A percentile compares a stretch with the other conserved stretches of the same genome.
These are phyloP conservation scores for Eustoma russellianum DNA, from an alignment of 257 asterid species.

Conservation along the genomic window DNA sequence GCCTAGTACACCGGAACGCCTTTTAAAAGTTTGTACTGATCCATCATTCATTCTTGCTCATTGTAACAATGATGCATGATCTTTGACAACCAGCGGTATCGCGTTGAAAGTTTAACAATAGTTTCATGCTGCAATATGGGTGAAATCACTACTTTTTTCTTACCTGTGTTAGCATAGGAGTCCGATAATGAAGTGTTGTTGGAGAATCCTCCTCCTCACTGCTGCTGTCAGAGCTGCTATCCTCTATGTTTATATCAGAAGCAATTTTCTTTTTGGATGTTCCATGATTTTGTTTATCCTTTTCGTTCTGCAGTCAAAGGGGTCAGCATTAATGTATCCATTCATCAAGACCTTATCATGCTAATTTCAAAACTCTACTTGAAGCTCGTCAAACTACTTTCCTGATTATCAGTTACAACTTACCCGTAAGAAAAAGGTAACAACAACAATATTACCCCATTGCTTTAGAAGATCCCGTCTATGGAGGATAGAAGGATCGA, in stretches of 20 bases:
- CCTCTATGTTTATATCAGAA: slow-evolving; percentile 38
- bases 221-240: slow-evolving; percentile 64
- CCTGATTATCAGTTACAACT: no score
- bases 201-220: slow-evolving; percentile 66
- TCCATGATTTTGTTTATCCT: slow-evolving; percentile 32
- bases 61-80: background rate
- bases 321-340: no score
- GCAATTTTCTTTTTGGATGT: slow-evolving; percentile 51
- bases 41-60: no score
- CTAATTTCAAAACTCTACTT: no score
- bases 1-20: background rate
- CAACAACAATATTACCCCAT: no score
- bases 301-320: slow-evolving; percentile 32
- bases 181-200: slow-evolving; percentile 47
- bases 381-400: no score
- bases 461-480: no score
- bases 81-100: background rate
- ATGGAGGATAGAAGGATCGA: no score
- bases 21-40: background rate
- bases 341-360: no score
- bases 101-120: no score
- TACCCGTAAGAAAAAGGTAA: no score
- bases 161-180: slow-evolving; percentile 93
- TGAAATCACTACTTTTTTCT: background rate
- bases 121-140: background rate